Base-by-base conservation (phyloP, 148 eudicot genomes). In the Vaccinium darrowii region DNA sequence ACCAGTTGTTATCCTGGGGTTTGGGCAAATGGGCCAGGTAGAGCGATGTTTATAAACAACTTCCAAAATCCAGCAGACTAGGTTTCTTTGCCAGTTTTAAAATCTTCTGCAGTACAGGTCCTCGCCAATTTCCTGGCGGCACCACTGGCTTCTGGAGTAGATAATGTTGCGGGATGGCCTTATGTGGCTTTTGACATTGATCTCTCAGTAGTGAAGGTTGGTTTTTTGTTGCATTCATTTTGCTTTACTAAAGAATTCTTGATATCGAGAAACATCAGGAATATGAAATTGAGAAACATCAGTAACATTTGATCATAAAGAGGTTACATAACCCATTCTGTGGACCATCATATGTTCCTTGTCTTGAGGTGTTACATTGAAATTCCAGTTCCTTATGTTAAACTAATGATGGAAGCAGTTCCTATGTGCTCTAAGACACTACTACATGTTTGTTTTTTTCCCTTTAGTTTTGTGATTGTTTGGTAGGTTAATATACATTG, bases 11-110 rank as follows among this genome's bases (percentile, higher is more conserved):
- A 95, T 97, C 76, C 94, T 97, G 88, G 99, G 99, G 83, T 97
- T 97, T 88, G 98, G 98, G 74, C 98, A 95, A 81, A 97, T 95
- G 98, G 98, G 95, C 67, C 99, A 95, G 98, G 99, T 96, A 89
- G 36, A 14, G 60, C 39, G 12, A 72, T 56, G 79, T 18, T 71
- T 49, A 6, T 57, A 75, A 56, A 49, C 56, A 57, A 39, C 52
- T 47, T 5, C 43, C 25, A 47, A 23, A 54, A 54, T 53, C 12
- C 57, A 47, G 67, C 30, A 86, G 16, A 57, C 10, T 43, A 16
- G 80, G 19, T 60, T 52, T 82, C 7, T 62, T 2, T 81, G n/a
- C 72, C 81, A 18, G 65, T 36, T 63, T 39, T 33, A 76, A 11
- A 21, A 13, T 72, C 76, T 25, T 80, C 36, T 77, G 21, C 81